phyloP scores from a whole-genome alignment of 2,329 filamentous ascomycete species.

The Beauveria caledonica region DNA sequence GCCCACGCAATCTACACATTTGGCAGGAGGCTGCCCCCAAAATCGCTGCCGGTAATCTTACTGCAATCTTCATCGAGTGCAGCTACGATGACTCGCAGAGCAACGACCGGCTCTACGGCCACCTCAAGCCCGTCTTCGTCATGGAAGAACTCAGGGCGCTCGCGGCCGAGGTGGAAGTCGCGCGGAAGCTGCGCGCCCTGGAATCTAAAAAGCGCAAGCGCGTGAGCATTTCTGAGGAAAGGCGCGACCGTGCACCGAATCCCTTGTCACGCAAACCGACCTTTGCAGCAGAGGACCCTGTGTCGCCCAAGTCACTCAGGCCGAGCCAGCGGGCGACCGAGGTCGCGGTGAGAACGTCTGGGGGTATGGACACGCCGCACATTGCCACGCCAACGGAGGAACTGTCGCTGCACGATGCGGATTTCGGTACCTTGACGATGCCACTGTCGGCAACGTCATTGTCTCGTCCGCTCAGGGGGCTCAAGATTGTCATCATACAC shows the following conservation, averaged over 20 bases:
- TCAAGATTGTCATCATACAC: slow-evolving; percentile 85
- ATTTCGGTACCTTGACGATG: slow-evolving; percentile 16
- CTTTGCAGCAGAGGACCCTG: slow-evolving; percentile 32
- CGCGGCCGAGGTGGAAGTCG: slow-evolving; percentile 59
- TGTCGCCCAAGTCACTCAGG: slow-evolving; percentile 43
- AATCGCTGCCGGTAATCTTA: slow-evolving; percentile 61
- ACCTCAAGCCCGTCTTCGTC: slow-evolving; percentile 76
- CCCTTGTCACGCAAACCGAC: slow-evolving; percentile 16
- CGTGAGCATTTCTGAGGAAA: slow-evolving; percentile 24
- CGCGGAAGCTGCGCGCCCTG: slow-evolving; percentile 26
- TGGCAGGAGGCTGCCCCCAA: slow-evolving; percentile 89
- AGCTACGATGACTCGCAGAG: slow-evolving; percentile 78
- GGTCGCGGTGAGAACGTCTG: slow-evolving; percentile 7
- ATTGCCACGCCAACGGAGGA: slow-evolving; percentile 41
- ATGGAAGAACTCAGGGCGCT: slow-evolving; percentile 69
- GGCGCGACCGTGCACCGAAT: slow-evolving; percentile 16
- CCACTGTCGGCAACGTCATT: slow-evolving; percentile 16
- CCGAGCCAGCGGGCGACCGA: slow-evolving; percentile 16
- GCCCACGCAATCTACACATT: slow-evolving; percentile 70
- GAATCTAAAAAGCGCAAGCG: slow-evolving; percentile 59
- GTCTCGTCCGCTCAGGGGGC: slow-evolving; percentile 53
- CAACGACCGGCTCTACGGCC: slow-evolving; percentile 75
- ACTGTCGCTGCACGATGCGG: slow-evolving; percentile 32
- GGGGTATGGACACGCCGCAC: slow-evolving; percentile 30
- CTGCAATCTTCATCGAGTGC: slow-evolving; percentile 89